Evolutionary conservation across 352 stramenopile genomes (phyloP), one percentile per base, ranked within the genome.

Genomic region (Phytopythium oedochilum): DNA sequence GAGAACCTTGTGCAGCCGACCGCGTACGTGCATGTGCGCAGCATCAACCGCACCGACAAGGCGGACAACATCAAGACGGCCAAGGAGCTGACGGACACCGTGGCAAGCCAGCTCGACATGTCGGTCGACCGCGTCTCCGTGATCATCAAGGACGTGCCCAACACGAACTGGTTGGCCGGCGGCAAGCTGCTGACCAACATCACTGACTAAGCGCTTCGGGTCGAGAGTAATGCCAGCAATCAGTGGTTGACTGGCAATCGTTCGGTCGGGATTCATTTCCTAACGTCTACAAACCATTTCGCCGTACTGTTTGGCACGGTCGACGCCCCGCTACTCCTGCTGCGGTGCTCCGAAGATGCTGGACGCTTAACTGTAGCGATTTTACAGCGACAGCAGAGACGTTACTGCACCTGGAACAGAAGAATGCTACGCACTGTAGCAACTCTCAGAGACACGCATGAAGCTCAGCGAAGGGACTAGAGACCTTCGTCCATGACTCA

Each of bases 401-500:
- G n/a, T n/a, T n/a, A n/a, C n/a, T n/a, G n/a, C n/a, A n/a, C n/a
- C n/a, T n/a, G n/a, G n/a, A n/a, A n/a, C n/a, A n/a, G n/a, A n/a
- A n/a, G n/a, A n/a, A n/a, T n/a, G n/a, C n/a, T n/a, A n/a, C n/a
- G n/a, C n/a, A n/a, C n/a, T n/a, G n/a, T n/a, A n/a, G n/a, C n/a
- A n/a, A n/a, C n/a, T n/a, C n/a, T n/a, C n/a, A n/a, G n/a, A n/a
- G n/a, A n/a, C n/a, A n/a, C n/a, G n/a, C n/a, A n/a, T n/a, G n/a
- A n/a, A n/a, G n/a, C n/a, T n/a, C n/a, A n/a, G n/a, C n/a, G n/a
- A n/a, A n/a, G n/a, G n/a, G n/a, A n/a, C n/a, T n/a, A n/a, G n/a
- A n/a, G n/a, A n/a, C n/a, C n/a, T n/a, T n/a, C n/a, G 29, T 34
- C 25, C 35, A 15, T n/a, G 66, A 64, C 17, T 67, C 46, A 35